Evolutionary conservation across 2,329 filamentous ascomycete species (phyloP).

Genomic region (Phaeosphaeriaceae sp.): DNA sequence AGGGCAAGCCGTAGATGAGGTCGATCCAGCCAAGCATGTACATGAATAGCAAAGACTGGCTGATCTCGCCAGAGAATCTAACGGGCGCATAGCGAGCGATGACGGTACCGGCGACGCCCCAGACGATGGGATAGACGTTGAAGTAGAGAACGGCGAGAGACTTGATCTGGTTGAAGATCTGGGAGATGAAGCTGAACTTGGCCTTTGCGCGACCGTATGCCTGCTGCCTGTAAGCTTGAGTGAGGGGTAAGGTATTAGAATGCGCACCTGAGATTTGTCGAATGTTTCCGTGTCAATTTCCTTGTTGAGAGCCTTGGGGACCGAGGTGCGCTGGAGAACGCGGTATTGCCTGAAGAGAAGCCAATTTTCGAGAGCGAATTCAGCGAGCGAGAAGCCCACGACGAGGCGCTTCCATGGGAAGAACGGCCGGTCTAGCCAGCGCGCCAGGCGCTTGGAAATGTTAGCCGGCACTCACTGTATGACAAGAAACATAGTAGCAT

Average conservation of each 20-base stretch:
- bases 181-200: conserved; percentile 81
- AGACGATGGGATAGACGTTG: conserved; percentile 89
- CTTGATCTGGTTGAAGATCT: conserved; percentile 85
- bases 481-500: neutral
- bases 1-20: conserved; percentile 79
- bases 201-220: conserved; percentile 96
- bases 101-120: conserved; percentile 79
- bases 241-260: conserved; percentile 7
- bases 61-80: conserved; percentile 88
- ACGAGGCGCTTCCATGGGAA: conserved; percentile 99
- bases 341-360: conserved; percentile 90
- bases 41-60: conserved; percentile 91
- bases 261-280: conserved; percentile 79
- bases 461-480: conserved; percentile 12
- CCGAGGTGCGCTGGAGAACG: conserved; percentile 78
- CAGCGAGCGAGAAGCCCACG: conserved; percentile 89
- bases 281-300: conserved; percentile 91
- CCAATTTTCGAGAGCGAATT: conserved; percentile 89
- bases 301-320: conserved; percentile 84
- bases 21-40: conserved; percentile 85
- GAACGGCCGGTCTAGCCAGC: conserved; percentile 85
- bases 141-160: conserved; percentile 89
- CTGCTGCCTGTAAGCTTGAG: conserved; percentile 41
- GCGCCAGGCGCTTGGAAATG: conserved; percentile 69
- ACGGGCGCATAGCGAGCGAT: conserved; percentile 77